A percentile compares a stretch with the other conserved stretches of the same genome.
phyloP scores from a whole-genome alignment of 139 green algal genomes.

The Volvox africanus region DNA sequence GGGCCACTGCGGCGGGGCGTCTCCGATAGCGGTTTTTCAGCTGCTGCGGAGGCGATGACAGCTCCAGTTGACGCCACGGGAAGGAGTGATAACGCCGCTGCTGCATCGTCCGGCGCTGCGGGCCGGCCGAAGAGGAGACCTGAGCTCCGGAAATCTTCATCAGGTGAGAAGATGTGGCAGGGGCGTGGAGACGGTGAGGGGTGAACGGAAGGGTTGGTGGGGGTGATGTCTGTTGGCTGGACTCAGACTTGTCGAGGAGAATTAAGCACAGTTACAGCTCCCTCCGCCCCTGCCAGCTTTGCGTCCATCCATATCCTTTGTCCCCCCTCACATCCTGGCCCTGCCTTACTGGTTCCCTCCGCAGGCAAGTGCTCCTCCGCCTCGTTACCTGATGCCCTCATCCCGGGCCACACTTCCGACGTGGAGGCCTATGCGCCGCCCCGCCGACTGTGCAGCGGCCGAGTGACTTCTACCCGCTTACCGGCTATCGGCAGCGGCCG shows the following conservation, averaged over 20 bases:
- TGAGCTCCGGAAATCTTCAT: slow-evolving; percentile 22
- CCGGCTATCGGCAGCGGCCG: slow-evolving; percentile 21
- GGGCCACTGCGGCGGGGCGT: slow-evolving; percentile 1
- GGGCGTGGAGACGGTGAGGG: not conserved
- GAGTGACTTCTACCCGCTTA: not conserved
- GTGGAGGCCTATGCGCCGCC: not conserved
- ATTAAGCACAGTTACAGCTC: no score
- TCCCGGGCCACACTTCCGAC: not conserved
- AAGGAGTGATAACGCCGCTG: not conserved
- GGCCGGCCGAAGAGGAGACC: not conserved
- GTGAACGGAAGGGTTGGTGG: not conserved
- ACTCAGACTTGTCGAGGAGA: no score
- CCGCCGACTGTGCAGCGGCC: not conserved
- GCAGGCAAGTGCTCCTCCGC: not conserved
- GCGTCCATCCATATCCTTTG: no score
- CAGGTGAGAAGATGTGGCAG: slow-evolving; percentile 4
- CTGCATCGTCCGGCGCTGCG: not conserved
- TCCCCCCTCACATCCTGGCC: no score
- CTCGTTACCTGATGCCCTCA: not conserved
- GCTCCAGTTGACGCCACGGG: not conserved
- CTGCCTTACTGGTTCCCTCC: not conserved
- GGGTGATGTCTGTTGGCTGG: no score
- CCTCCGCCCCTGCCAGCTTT: no score
- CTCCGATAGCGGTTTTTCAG: slow-evolving; percentile 18
- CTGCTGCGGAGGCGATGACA: not conserved